Base-by-base conservation (phyloP, 148 eudicot species). In the Diospyros lotus region DNA sequence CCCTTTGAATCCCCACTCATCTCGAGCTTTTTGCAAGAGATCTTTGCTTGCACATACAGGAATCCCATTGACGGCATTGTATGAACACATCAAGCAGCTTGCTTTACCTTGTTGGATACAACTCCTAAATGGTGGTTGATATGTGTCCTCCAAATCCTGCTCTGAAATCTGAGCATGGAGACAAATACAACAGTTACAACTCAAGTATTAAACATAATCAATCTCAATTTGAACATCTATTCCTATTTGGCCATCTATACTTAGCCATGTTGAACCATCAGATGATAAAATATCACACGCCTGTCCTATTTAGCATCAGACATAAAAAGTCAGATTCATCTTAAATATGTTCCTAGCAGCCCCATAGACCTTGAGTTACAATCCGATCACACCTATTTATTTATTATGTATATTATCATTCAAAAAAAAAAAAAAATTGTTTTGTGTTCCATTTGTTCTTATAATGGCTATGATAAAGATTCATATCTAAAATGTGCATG, bases 1-100 rank as follows among this genome's bases (percentile, higher is more conserved):
- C 98, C 99, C 99, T 73, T 80, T 77, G 59, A 96, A 93, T 63
- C 96, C 94, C 99, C 99, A 93, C 13, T 89, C 89, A 38, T 54
- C 81, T 55, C 98, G 91, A 65, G 84, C 98, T 81, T 88, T 88
- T 69, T 88, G 85, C 58, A 96, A 83, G 68, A 96, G 93, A 75
- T 91, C 88, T 48, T 80, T 69, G 14, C 69, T 71, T 51, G 97
- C 93, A 79, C 99, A 96, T 9, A 90, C 96, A 41, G 99, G 99
- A 72, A 96, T 66, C 2, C 99, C 99, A 68, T 96, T 87, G 54
- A 96, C 85, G n/a, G 87, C 76, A 82, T 96, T 96, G 87, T 96
- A 96, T 48, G 97, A 88, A 69, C 99, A 96, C 99, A 96, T 96
- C 78, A 96, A 85, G 82, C 99, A 96, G 82, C 98, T 96, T 52